Evolutionary conservation across 148 eudicot species (phyloP).

Genomic region (Drosera capensis): DNA sequence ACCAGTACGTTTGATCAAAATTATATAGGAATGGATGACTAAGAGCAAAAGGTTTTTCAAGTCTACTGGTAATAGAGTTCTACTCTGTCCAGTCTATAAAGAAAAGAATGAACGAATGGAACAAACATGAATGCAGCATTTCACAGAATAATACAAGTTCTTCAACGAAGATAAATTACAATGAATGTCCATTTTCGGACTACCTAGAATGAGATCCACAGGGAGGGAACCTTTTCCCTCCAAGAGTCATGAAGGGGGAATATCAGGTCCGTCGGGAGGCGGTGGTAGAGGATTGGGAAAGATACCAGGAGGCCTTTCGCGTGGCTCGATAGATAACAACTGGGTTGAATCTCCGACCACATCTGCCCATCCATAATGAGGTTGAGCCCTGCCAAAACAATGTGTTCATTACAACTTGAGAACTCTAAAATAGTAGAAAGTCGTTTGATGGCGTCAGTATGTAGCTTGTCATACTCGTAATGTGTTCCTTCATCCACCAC

Average conservation of each 20-base stretch:
- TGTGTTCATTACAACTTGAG: not conserved
- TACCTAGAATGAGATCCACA: too few relatives aligned
- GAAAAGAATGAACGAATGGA: too few relatives aligned
- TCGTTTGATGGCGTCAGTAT: not conserved
- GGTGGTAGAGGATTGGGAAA: constrained; percentile 49
- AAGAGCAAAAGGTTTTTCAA: too few relatives aligned
- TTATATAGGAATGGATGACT: too few relatives aligned
- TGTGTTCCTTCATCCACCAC: constrained; percentile 88
- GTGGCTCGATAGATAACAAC: constrained; percentile 67
- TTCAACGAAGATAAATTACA: too few relatives aligned
- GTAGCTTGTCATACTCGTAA: constrained; percentile 52
- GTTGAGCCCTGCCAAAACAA: constrained; percentile 49
- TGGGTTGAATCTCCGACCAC: constrained; percentile 90
- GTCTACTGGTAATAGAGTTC: too few relatives aligned
- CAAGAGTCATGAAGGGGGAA: constrained; percentile 15
- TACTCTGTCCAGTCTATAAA: too few relatives aligned
- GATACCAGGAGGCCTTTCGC: constrained; percentile 79
- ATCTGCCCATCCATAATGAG: constrained; percentile 99
- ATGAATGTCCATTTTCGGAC: too few relatives aligned
- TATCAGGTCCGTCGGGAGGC: constrained; percentile 22
- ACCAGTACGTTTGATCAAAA: too few relatives aligned
- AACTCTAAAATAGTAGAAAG: not conserved
- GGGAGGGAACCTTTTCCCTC: too few relatives aligned
- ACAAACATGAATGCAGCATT: too few relatives aligned
- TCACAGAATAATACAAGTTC: too few relatives aligned